A percentile compares a stretch with the other conserved stretches of the same genome.
Conservation (phyloP, 352 stramenopile genomes). For the Phytophthora niederhauseri region DNA sequence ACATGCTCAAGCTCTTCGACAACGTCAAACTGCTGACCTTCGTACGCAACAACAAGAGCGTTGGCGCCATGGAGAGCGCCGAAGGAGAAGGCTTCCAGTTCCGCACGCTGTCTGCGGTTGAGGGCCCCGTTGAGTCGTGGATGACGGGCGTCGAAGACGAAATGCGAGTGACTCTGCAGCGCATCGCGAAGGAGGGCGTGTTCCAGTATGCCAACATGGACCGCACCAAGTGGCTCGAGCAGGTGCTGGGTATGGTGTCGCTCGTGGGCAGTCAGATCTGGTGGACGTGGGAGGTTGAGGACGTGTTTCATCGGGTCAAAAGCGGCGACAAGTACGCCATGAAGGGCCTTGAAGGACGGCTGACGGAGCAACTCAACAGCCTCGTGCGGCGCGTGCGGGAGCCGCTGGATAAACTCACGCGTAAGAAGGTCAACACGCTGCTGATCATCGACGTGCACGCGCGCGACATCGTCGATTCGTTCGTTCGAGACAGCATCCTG, state of each 20-base stretch:
- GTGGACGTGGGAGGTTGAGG: conserved; percentile 96
- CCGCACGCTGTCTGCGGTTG: conserved; percentile 73
- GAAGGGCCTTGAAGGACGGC: conserved; percentile 92
- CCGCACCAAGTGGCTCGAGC: conserved; percentile 87
- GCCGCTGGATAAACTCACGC: conserved; percentile 77
- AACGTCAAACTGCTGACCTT: conserved; percentile 94
- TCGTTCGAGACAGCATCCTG: conserved; percentile 90
- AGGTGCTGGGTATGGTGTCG: conserved; percentile 93
- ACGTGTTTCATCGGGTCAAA: conserved; percentile 92
- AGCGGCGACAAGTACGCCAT: conserved; percentile 94
- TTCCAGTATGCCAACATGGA: conserved; percentile 92
- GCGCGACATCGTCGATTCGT: conserved; percentile 91
- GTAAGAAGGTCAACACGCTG: conserved; percentile 95
- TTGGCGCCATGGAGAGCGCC: conserved; percentile 91
- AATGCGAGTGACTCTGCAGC: conserved; percentile 88
- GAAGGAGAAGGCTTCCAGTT: conserved; percentile 93
- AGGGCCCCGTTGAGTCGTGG: conserved; percentile 93
- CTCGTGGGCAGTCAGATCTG: conserved; percentile 94
- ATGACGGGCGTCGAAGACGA: conserved; percentile 94
- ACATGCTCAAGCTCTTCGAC: conserved; percentile 97
- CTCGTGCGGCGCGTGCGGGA: conserved; percentile 92
- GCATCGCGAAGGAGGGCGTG: conserved; percentile 94
- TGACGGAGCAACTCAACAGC: conserved; percentile 91
- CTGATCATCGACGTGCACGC: conserved; percentile 93
- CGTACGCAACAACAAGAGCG: conserved; percentile 87